A percentile compares a stretch with the other conserved stretches of the same genome.
Evolutionary conservation across 306 rosid species (phyloP).

Genomic region (Geum urbanum): DNA sequence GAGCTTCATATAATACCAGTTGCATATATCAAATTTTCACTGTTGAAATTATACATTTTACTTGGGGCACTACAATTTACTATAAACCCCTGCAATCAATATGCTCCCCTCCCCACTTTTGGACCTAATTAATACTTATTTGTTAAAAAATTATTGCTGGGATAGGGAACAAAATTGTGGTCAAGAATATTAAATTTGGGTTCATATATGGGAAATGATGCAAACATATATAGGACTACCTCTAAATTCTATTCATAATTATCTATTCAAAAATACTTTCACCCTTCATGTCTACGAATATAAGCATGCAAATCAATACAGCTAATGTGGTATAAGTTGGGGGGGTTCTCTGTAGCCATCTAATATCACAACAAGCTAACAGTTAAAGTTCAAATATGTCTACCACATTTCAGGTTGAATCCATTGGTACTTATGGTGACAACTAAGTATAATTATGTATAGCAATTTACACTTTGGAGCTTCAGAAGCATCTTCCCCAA

Average conservation of each 20-base stretch:
- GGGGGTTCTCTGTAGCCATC: not conserved
- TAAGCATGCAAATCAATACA: not conserved
- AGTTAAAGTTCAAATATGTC: not conserved
- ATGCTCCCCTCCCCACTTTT: not conserved
- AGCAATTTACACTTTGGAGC: constrained; percentile 76
- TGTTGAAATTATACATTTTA: not conserved
- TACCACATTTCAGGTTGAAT: no score
- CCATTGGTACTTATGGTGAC: no score
- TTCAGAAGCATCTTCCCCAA: constrained; percentile 89
- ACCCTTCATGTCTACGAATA: not conserved
- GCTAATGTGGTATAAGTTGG: constrained; percentile 3
- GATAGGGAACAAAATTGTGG: not conserved
- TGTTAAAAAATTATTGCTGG: no score
- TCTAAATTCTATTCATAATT: not conserved
- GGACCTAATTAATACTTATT: not conserved
- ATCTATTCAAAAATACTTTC: not conserved
- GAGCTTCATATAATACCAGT: not conserved
- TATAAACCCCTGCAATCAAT: not conserved
- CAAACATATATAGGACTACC: not conserved
- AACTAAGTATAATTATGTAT: constrained; percentile 32
- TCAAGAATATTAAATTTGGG: not conserved
- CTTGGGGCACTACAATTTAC: not conserved
- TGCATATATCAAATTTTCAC: not conserved
- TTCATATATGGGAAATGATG: not conserved
- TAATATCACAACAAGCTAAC: not conserved